A percentile compares a stretch with the other conserved stretches of the same genome.
Conservation (phyloP, 768 basidiomycete genomes). For the Auricularia heimuer region DNA sequence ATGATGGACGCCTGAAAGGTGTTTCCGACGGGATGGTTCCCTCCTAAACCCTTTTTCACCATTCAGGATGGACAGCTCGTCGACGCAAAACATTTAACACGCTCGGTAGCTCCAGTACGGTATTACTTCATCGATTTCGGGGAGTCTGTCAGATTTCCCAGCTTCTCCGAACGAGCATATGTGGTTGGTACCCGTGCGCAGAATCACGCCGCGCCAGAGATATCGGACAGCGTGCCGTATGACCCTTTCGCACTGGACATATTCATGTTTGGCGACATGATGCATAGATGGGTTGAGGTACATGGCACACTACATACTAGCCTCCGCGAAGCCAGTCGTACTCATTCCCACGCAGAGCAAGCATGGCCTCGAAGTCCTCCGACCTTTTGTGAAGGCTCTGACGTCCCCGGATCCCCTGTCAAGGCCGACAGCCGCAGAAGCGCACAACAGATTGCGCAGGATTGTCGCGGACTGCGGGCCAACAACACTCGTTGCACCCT, state of each 20-base stretch:
- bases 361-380: too few species aligned
- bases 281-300: background rate
- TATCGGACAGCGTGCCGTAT: slow-evolving; percentile 11
- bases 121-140: slow-evolving; percentile 22
- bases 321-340: too few species aligned
- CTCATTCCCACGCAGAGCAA: too few species aligned
- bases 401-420: too few species aligned
- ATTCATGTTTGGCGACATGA: slow-evolving; percentile 3
- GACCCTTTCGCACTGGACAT: slow-evolving; percentile 19
- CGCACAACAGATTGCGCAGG: too few species aligned
- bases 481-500: too few species aligned
- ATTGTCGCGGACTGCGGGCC: too few species aligned
- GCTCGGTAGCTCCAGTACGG: slow-evolving; percentile 2
- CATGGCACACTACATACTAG: too few species aligned
- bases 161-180: background rate
- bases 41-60: slow-evolving; percentile 8
- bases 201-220: slow-evolving; percentile 13
- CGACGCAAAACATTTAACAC: background rate
- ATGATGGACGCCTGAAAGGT: slow-evolving; percentile 16
- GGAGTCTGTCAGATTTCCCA: slow-evolving; percentile 13
- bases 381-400: too few species aligned
- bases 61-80: background rate
- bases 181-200: slow-evolving; percentile 10
- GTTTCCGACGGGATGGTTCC: slow-evolving; percentile 14
- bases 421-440: too few species aligned